These are phyloP conservation scores for Colletotrichum orbiculare DNA, from an alignment of 2,329 filamentous ascomycete species.

Conservation along the genomic window DNA sequence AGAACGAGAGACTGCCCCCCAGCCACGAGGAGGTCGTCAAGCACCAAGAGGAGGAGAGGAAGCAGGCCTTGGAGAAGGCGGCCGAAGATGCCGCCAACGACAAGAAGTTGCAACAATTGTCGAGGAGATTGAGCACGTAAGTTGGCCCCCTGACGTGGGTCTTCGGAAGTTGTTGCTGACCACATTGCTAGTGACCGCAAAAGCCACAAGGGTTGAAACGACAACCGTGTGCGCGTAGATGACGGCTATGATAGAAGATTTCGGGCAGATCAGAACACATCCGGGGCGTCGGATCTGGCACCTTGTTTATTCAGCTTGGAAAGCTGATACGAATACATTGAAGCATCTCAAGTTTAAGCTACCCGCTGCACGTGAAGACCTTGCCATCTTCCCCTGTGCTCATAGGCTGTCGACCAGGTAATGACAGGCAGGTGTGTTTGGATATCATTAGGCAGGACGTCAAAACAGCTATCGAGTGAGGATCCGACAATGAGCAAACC, in stretches of 20 bases:
- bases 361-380: too few species aligned
- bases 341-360: background rate
- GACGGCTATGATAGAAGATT: conserved; percentile 23
- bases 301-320: conserved; percentile 27
- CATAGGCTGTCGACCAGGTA: too few species aligned
- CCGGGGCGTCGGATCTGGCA: conserved; percentile 30
- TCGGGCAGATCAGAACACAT: conserved; percentile 26
- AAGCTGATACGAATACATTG: conserved; percentile 34
- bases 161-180: background rate
- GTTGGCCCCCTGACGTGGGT: conserved; percentile 47
- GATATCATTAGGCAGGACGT: too few species aligned
- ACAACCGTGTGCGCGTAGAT: conserved; percentile 7
- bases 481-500: background rate
- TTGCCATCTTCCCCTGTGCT: too few species aligned
- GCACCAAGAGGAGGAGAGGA: conserved; percentile 83
- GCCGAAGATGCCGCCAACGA: conserved; percentile 93
- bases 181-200: conserved; percentile 47
- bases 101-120: conserved; percentile 84
- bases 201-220: conserved; percentile 35
- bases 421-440: too few species aligned
- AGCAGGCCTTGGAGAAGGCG: conserved; percentile 86
- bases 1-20: conserved; percentile 94
- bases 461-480: too few species aligned
- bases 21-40: conserved; percentile 90
- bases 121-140: conserved; percentile 96